Conservation (phyloP, 176 grass and related monocot genomes). For the Carex parvula region DNA sequence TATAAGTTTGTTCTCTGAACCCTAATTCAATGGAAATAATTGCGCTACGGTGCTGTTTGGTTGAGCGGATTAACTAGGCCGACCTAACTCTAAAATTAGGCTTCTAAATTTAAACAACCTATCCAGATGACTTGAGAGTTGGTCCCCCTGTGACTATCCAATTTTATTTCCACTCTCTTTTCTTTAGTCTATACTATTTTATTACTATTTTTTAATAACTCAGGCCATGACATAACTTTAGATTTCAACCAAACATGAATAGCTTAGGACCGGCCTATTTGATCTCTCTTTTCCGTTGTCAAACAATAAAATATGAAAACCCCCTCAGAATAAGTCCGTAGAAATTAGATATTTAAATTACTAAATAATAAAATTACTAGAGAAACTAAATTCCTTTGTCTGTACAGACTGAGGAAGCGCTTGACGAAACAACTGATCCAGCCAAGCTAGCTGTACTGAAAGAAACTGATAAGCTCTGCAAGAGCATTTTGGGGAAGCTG, state of each 20-base stretch:
- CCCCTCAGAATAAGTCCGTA: not conserved
- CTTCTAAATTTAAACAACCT: too few relatives aligned
- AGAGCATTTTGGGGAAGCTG: conserved; percentile 66
- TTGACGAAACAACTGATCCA: conserved; percentile 37
- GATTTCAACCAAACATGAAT: too few relatives aligned
- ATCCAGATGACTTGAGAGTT: too few relatives aligned
- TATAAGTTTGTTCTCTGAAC: conserved; percentile 16
- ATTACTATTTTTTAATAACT: too few relatives aligned
- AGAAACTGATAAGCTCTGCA: conserved; percentile 86
- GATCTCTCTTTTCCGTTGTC: not conserved
- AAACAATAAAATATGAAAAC: not conserved
- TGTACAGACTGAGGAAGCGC: conserved; percentile 65
- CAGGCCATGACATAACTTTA: too few relatives aligned
- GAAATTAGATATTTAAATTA: conserved; percentile 3
- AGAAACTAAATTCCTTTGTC: not conserved
- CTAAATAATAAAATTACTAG: not conserved
- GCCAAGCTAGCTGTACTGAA: conserved; percentile 53
- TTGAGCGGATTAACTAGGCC: too few relatives aligned
- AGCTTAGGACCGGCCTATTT: not conserved
- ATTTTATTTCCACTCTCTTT: too few relatives aligned
- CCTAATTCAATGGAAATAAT: not conserved
- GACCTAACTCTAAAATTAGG: too few relatives aligned
- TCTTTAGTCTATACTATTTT: too few relatives aligned
- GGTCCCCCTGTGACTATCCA: too few relatives aligned
- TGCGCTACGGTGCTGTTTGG: not conserved